Evolutionary conservation across 2,329 filamentous ascomycete species (phyloP).

Genomic region (Diplodia seriata): DNA sequence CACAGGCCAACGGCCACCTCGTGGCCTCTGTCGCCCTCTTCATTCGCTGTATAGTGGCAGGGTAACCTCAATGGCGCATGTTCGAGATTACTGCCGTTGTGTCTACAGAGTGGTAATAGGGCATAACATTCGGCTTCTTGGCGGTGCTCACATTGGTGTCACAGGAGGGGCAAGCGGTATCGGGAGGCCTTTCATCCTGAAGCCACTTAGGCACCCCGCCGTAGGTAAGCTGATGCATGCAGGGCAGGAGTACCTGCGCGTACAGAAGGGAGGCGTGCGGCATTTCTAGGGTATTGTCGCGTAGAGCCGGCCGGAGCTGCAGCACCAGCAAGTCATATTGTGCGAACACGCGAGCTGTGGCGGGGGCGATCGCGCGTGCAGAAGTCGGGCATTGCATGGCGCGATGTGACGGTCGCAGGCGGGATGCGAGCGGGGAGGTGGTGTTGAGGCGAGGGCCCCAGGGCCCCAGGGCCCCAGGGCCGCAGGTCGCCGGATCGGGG

Average conservation of each 20-base stretch:
- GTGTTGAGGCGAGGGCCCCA: constrained; percentile 10
- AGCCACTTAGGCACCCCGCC: constrained; percentile 16
- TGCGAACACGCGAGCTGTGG: constrained; percentile 5
- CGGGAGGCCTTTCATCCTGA: constrained; percentile 1
- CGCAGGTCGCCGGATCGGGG: constrained; percentile 26
- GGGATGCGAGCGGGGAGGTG: background rate
- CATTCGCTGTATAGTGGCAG: constrained; percentile 3
- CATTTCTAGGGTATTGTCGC: constrained; percentile 12
- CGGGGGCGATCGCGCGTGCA: constrained; percentile 18
- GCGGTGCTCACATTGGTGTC: background rate
- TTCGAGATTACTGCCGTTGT: background rate
- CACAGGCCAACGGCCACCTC: constrained; percentile 9
- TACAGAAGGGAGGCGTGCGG: constrained; percentile 5
- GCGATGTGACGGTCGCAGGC: constrained; percentile 25
- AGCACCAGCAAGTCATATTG: constrained; percentile 7
- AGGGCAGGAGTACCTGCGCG: constrained; percentile 20
- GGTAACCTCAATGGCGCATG: constrained; percentile 1
- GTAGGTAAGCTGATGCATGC: constrained; percentile 27
- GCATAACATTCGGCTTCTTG: background rate
- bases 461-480: background rate
- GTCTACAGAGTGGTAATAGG: background rate
- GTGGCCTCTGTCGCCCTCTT: constrained; percentile 4
- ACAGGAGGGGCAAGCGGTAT: constrained; percentile 11
- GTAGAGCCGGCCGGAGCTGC: background rate
- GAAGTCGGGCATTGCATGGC: constrained; percentile 5